Base-by-base conservation (phyloP, 192 early-diverging fungal genomes). In the Dispira parvispora region DNA sequence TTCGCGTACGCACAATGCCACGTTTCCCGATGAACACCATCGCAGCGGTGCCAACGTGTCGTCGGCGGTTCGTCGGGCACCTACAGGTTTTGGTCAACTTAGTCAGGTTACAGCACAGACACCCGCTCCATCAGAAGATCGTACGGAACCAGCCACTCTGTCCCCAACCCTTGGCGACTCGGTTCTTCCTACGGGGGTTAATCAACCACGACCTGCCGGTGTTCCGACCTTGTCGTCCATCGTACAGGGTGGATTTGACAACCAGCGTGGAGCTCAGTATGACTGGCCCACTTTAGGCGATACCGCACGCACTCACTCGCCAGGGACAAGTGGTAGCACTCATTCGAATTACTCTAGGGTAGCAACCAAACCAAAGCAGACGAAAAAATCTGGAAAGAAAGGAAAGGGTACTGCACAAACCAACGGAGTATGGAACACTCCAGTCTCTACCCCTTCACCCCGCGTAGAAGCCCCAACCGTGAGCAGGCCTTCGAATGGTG, bases 31-130 rank as follows among this genome's bases (percentile, higher is more conserved):
- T 8, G 52, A 53, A 8, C 8, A 8, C 20, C 52, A 8, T 10
- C n/a, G 20, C 11, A 53, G 11, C 52, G n/a, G n/a, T n/a, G 52
- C 52, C 52, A 8, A 18, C 26, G 52, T 8, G 8, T 25, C 52
- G 26, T 8, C 11, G 52, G 18, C 46, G 18, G 12, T 13, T 18
- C 52, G 52, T 8, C 52, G 20, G 10, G 52, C 52, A 10, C 52
- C 52, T 20, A 25, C 52, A 18, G 52, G 52, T 53, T 53, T 53
- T 20, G 52, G 52, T 25, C 52, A 53, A n/a, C 52, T 53, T 25
- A 53, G 10, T 10, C 20, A 53, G 52, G 8, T 25, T 11, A 8
- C 20, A 8, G n/a, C 52, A 18, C 46, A 11, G 12, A 46, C 46
- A 13, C 46, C 46, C 46, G 46, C 18, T 46, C 46, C 46, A 11